These are phyloP conservation scores for Kodamaea leandrae DNA, from an alignment of 805 yeast genomes.

Conservation along the genomic window DNA sequence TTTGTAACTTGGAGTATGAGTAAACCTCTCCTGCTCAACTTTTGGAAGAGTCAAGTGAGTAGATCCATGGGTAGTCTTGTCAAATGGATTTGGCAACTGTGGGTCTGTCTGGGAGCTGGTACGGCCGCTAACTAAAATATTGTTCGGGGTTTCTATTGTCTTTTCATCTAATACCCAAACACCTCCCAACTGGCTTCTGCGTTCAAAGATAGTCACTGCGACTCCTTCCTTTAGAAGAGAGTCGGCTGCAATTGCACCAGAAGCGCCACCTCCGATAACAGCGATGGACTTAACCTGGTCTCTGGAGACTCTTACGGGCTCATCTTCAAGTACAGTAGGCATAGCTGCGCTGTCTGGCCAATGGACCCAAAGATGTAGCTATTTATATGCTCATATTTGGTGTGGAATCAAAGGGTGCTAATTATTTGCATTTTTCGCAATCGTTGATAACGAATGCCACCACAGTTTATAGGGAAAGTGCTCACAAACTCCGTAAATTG, in stretches of 20 bases:
- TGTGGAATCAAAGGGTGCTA: not conserved
- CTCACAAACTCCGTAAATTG: too few species aligned
- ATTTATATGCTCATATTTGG: constrained; percentile 1
- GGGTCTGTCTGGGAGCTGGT: constrained; percentile 25
- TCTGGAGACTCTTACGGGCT: constrained; percentile 7
- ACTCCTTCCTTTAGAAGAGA: constrained; percentile 35
- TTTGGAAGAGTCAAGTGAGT: constrained; percentile 10
- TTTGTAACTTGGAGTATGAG: constrained; percentile 28
- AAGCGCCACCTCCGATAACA: constrained; percentile 52
- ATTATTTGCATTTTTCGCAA: not conserved
- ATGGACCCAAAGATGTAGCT: not conserved
- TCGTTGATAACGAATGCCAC: constrained; percentile 7
- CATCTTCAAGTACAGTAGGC: constrained; percentile 4
- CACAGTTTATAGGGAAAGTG: constrained; percentile 5
- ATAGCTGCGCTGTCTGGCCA: not conserved
- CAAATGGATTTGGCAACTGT: constrained; percentile 27
- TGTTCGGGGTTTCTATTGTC: constrained; percentile 18
- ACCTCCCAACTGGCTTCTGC: constrained; percentile 42
- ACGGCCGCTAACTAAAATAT: constrained; percentile 22
- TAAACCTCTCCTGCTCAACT: constrained; percentile 26
- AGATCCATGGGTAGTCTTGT: constrained; percentile 1
- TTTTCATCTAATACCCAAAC: constrained; percentile 39
- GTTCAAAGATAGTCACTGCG: constrained; percentile 39
- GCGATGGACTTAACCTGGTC: constrained; percentile 31
- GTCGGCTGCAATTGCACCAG: constrained; percentile 45